These are phyloP conservation scores for Truncatella angustata DNA, from an alignment of 2,329 filamentous ascomycete species.

Conservation along the genomic window DNA sequence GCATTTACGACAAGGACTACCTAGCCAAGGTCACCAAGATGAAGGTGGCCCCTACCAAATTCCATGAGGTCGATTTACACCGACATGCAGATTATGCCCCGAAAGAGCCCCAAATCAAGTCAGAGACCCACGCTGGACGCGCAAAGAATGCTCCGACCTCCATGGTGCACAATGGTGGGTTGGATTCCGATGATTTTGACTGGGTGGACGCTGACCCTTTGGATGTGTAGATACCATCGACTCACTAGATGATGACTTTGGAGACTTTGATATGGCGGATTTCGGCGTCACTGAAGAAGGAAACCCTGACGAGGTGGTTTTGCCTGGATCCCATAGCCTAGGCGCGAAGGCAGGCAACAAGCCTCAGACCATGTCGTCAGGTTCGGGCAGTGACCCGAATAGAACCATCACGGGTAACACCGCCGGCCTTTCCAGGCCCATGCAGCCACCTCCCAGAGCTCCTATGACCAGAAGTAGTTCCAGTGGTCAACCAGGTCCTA, in stretches of 20 bases:
- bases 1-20: conserved; percentile 96
- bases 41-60: conserved; percentile 75
- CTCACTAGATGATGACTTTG: conserved; percentile 31
- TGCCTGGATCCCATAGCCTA: conserved; percentile 39
- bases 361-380: conserved; percentile 19
- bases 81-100: conserved; percentile 75
- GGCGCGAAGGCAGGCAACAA: conserved; percentile 25
- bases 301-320: conserved; percentile 73
- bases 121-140: conserved; percentile 21
- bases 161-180: conserved; percentile 40
- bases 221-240: conserved; percentile 29
- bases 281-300: conserved; percentile 68
- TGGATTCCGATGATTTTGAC: conserved; percentile 36
- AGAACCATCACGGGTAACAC: conserved; percentile 25
- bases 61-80: conserved; percentile 76
- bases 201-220: conserved; percentile 31
- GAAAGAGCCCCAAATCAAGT: conserved; percentile 42
- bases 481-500: conserved; percentile 26
- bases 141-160: conserved; percentile 20
- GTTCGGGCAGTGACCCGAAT: conserved; percentile 21
- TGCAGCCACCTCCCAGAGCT: conserved; percentile 36
- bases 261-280: conserved; percentile 75
- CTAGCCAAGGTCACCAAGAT: conserved; percentile 86
- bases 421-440: conserved; percentile 20
- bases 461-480: conserved; percentile 29